Conservation (phyloP, 2,329 filamentous ascomycete genomes). For the Hortaea werneckii region DNA sequence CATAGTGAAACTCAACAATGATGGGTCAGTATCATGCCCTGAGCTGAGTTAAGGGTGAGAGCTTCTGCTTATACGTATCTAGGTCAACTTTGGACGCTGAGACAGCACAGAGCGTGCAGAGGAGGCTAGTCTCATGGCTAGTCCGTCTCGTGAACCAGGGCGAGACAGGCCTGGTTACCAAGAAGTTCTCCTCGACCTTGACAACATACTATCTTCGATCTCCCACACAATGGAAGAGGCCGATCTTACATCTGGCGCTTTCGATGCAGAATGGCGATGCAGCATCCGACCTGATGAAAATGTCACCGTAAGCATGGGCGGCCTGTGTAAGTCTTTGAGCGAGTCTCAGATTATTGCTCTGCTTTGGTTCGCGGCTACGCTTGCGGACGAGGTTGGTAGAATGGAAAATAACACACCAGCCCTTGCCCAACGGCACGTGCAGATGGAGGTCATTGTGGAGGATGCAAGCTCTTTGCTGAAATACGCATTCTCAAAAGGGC, state of each 20-base stretch:
- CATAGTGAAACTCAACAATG: conserved; percentile 76
- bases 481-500: conserved; percentile 6
- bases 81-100: conserved; percentile 42
- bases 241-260: conserved; percentile 33
- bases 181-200: conserved; percentile 68
- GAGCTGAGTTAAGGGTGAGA: conserved; percentile 21
- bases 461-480: conserved; percentile 41
- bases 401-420: conserved; percentile 38
- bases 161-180: conserved; percentile 51
- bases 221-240: conserved; percentile 55
- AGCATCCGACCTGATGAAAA: conserved; percentile 21
- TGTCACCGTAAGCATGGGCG: conserved; percentile 33
- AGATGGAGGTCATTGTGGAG: conserved; percentile 42
- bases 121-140: conserved; percentile 54
- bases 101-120: conserved; percentile 49
- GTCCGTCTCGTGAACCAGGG: conserved; percentile 42
- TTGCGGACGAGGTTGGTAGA: conserved; percentile 60
- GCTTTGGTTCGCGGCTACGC: conserved; percentile 53
- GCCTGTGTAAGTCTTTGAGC: conserved; percentile 38
- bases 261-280: conserved; percentile 18
- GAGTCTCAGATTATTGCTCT: conserved; percentile 45
- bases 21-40: conserved; percentile 25
- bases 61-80: conserved; percentile 11
- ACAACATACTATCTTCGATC: conserved; percentile 67
- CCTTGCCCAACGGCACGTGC: conserved; percentile 21